Evolutionary conservation across 2,329 filamentous ascomycete species (phyloP).

Genomic region (Microcyclosporella mali): DNA sequence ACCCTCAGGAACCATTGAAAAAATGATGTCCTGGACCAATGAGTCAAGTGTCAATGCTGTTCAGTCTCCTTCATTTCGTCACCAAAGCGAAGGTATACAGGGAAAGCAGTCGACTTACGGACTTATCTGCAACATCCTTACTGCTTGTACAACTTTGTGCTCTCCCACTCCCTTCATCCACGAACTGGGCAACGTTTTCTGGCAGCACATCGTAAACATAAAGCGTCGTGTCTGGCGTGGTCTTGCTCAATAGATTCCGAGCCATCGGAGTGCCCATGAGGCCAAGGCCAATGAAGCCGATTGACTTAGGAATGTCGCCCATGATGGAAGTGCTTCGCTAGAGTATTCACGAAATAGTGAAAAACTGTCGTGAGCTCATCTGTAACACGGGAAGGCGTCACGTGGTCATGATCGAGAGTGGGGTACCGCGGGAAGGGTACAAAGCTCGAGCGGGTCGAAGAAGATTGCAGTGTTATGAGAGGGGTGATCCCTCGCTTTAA

Average conservation of each 20-base stretch:
- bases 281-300: constrained; percentile 52
- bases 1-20: constrained; percentile 52
- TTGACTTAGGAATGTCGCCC: constrained; percentile 21
- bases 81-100: background rate
- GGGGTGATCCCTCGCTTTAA: constrained; percentile 2
- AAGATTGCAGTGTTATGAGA: too few species aligned
- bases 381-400: too few species aligned
- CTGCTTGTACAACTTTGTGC: constrained; percentile 39
- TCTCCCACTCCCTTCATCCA: constrained; percentile 34
- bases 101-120: constrained; percentile 32
- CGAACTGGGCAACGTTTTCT: constrained; percentile 39
- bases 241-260: constrained; percentile 44
- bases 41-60: background rate
- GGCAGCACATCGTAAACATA: constrained; percentile 46
- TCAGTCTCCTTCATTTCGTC: too few species aligned
- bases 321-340: constrained; percentile 8
- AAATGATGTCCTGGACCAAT: constrained; percentile 41
- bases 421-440: too few species aligned
- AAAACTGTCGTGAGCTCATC: too few species aligned
- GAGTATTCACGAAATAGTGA: too few species aligned
- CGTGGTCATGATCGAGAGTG: too few species aligned
- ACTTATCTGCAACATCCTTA: constrained; percentile 46
- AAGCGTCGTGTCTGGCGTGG: constrained; percentile 38
- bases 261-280: constrained; percentile 52
- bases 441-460: too few species aligned